Percentiles rank a stretch among this genome's conserved stretches.
phyloP scores from a whole-genome alignment of 2,329 filamentous ascomycete genomes.

The Cercospora sp. region DNA sequence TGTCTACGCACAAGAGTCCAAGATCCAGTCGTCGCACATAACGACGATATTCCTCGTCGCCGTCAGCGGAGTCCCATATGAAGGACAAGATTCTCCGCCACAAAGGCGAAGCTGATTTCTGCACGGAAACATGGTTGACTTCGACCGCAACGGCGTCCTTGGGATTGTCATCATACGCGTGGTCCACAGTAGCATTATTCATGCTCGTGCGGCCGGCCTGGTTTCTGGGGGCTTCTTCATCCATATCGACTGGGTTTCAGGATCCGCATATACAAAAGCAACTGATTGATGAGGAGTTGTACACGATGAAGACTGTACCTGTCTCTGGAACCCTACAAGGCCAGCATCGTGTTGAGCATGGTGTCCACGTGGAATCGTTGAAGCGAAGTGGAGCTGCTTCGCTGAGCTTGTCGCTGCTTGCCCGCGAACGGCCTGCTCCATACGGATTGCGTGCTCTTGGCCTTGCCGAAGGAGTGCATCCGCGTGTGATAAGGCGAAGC shows the following conservation, averaged over 20 bases:
- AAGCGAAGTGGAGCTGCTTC: background rate
- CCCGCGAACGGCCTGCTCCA: background rate
- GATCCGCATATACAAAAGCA: background rate
- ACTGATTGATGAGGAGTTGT: background rate
- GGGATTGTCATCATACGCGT: background rate
- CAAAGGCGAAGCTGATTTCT: background rate
- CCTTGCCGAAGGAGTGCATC: slow-evolving; percentile 6
- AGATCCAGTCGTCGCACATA: slow-evolving; percentile 21
- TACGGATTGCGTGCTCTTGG: slow-evolving; percentile 2
- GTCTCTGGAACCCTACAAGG: background rate
- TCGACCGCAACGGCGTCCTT: background rate
- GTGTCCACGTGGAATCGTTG: background rate
- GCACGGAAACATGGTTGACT: background rate
- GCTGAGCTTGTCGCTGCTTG: background rate
- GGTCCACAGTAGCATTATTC: background rate
- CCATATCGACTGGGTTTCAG: background rate
- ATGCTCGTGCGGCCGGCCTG: background rate
- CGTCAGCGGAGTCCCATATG: slow-evolving; percentile 21
- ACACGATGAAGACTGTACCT: background rate
- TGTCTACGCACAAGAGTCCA: slow-evolving; percentile 14
- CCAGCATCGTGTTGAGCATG: background rate
- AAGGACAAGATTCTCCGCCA: slow-evolving; percentile 19
- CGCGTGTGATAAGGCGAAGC: background rate
- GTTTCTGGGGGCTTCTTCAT: background rate
- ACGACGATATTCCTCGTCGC: slow-evolving; percentile 14